Base-by-base conservation (phyloP, 352 stramenopile species). In the Phytophthora sp. region DNA sequence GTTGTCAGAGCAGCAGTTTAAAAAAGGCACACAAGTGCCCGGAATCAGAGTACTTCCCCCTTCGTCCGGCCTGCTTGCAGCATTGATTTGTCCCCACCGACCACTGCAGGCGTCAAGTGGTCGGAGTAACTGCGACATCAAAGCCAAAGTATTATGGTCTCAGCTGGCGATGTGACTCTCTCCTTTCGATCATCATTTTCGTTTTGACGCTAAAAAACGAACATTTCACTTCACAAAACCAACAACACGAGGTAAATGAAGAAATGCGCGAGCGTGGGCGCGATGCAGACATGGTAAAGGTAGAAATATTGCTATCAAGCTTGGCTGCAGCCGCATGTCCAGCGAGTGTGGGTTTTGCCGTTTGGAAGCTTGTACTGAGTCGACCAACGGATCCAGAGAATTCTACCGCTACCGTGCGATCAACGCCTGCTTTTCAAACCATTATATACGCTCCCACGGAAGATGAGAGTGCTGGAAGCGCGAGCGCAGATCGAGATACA, bases 221-320 rank as follows among this genome's bases (percentile, higher is more conserved):
- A 6, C 38, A 46, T 17, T 20, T 7, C 15, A 10, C 17, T 27
- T 28, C 11, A 11, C 6, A 39, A 39, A 4, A 23, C n/a, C 4
- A 24, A 17, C 12, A 44, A 32, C 4, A 42, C 37, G 17, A 27
- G 18, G 9, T n/a, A 43, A 23, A 15, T 17, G 8, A n/a, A 24
- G 17, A 37, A 37, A 37, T 43, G 54, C 32, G 13, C 21, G 32
- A 43, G 4, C 27, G 37, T 37, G n/a, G 10, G 26, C 24, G 37
- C 5, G 44, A 64, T 44, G 20, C 26, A 38, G 27, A 45, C 15
- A 45, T 57, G 45, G 38, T 28, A 30, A 57, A 58, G 37, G 37
- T 37, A n/a, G 28, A 45, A 7, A 38, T 53, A 28, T 13, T 65
- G 28, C 15, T 56, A 15, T 52, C 44, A 17, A 56, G 37, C 46